Base-by-base conservation (phyloP, 345 rosid species). In the Citrus reticulata region DNA sequence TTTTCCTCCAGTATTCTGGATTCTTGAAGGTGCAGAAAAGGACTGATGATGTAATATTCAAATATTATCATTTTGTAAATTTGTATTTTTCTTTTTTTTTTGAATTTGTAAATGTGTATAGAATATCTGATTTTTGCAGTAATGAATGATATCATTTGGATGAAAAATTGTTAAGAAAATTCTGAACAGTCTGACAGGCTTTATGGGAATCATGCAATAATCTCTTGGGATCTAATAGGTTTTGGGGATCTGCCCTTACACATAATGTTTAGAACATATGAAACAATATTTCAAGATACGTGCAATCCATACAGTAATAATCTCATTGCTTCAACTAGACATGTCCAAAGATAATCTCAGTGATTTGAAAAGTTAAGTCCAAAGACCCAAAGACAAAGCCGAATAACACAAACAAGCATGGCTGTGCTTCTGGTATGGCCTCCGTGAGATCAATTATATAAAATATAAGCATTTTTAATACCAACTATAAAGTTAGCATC, bases 21-120 rank as follows among this genome's bases (percentile, higher is more conserved):
- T 57, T 78, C 75, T 34, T 40, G 69, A 42, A 78, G 49, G 49
- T 22, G 51, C 69, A 22, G 69, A 42, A 59, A 74, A 40, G 51
- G 42, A 70, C 22, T 55, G 40, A 5, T 70, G n/a, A 46, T 69
- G 58, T 69, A 75, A 51, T 8, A 30, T 49, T 61, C 51, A 10
- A 42, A 14, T 19, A 20, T 22, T 49, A 5, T 34, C 39, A n/a
- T 66, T 54, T n/a, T 34, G 22, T 8, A 32, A 19, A 73, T 30
- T 40, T 75, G 24, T 34, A n/a, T 46, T 46, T 46, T 11, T 46
- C 16, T 2, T 42, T 42, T 42, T 42, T 46, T 46, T 11, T 46
- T 46, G 51, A 46, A 46, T 46, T 46, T 65, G 40, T 63, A 42
- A 46, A 40, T 46, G 35, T 60, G 66, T 8, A 0, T 32, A 24